Percentiles rank a stretch among this genome's conserved stretches.
Evolutionary conservation across 345 rosid genomes (phyloP).

Genomic region (Ceriops tagal): DNA sequence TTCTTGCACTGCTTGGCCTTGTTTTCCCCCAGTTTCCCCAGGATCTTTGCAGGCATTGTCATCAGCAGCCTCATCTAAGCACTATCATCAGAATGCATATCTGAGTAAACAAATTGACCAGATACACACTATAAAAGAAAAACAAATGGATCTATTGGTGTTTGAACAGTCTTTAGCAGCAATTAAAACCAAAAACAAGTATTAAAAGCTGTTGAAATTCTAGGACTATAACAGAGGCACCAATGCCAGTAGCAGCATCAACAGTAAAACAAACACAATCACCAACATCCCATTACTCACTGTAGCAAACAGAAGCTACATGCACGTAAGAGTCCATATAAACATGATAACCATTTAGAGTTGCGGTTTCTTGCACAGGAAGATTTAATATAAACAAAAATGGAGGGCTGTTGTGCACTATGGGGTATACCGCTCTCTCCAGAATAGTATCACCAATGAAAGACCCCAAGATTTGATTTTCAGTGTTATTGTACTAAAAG

Average conservation of each 20-base stretch:
- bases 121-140: background rate
- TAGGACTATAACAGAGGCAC: too few relatives aligned
- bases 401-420: background rate
- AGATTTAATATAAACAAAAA: background rate
- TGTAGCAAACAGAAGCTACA: too few relatives aligned
- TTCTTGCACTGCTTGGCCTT: constrained; percentile 24
- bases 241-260: too few relatives aligned
- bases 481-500: background rate
- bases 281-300: too few relatives aligned
- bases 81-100: constrained; percentile 33
- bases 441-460: background rate
- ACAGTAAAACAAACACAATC: too few relatives aligned
- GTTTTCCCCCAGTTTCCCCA: constrained; percentile 36
- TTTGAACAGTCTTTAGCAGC: background rate
- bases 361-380: background rate
- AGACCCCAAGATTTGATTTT: background rate
- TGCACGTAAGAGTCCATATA: background rate
- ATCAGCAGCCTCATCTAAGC: constrained; percentile 42
- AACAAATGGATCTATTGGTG: background rate
- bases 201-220: too few relatives aligned
- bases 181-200: background rate
- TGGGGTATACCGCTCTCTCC: background rate
- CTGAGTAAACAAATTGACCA: background rate
- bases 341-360: background rate
- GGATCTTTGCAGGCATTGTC: constrained; percentile 46